Conservation (phyloP, 2,329 filamentous ascomycete genomes). For the Diaporthe aspalathi region DNA sequence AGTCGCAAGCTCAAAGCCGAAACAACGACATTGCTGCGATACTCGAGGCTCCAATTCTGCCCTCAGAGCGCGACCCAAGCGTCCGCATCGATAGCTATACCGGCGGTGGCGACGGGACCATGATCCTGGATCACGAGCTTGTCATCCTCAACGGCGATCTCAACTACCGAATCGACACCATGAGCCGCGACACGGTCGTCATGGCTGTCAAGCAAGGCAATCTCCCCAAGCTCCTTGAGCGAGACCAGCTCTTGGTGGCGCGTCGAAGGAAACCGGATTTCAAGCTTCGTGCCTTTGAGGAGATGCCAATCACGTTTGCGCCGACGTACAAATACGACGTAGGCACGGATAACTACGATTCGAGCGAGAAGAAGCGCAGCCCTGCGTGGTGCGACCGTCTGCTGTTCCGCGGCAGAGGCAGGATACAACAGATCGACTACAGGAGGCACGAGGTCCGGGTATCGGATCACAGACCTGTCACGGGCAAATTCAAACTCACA, state of each 20-base stretch:
- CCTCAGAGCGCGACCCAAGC: slow-evolving; percentile 74
- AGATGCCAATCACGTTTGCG: slow-evolving; percentile 89
- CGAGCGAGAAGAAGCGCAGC: slow-evolving; percentile 91
- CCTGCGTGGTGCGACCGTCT: slow-evolving; percentile 97
- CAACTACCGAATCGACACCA: slow-evolving; percentile 98
- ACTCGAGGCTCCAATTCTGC: slow-evolving; percentile 82
- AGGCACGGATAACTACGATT: slow-evolving; percentile 92
- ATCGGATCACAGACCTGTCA: slow-evolving; percentile 94
- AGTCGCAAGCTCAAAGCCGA: slow-evolving; percentile 87
- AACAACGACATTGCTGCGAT: slow-evolving; percentile 95
- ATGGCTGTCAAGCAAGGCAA: slow-evolving; percentile 85
- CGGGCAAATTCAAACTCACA: slow-evolving; percentile 82
- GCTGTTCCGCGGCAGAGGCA: slow-evolving; percentile 83
- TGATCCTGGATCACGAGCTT: slow-evolving; percentile 98
- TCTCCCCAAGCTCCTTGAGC: slow-evolving; percentile 85
- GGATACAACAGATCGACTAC: slow-evolving; percentile 90
- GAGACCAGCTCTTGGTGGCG: slow-evolving; percentile 92
- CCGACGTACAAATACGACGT: slow-evolving; percentile 99
- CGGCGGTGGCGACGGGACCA: slow-evolving; percentile 91
- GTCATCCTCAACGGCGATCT: slow-evolving; percentile 95
- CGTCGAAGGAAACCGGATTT: slow-evolving; percentile 91
- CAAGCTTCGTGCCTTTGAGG: slow-evolving; percentile 88
- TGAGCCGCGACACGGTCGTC: slow-evolving; percentile 93
- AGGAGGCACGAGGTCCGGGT: slow-evolving; percentile 87
- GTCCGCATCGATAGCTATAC: slow-evolving; percentile 82